Conservation (phyloP, 2,329 filamentous ascomycete genomes). For the Venturia aucupariae region DNA sequence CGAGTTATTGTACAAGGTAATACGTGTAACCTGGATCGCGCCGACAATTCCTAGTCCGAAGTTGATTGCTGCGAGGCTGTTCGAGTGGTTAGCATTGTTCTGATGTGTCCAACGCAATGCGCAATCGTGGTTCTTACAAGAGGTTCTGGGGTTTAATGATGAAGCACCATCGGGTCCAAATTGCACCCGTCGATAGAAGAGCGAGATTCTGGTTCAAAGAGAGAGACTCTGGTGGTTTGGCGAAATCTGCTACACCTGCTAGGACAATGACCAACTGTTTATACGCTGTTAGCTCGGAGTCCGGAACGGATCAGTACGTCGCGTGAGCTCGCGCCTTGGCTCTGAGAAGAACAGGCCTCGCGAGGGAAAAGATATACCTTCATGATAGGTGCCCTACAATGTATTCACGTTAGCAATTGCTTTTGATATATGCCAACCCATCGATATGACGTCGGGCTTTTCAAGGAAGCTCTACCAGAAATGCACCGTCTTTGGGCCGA, state of each 20-base stretch:
- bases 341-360: background rate
- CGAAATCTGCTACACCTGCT: constrained; percentile 84
- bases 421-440: background rate
- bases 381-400: constrained; percentile 79
- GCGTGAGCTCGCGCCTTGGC: background rate
- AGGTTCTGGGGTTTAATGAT: constrained; percentile 92
- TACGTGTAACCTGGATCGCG: constrained; percentile 70
- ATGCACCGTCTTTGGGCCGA: constrained; percentile 70
- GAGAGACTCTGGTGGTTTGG: constrained; percentile 83
- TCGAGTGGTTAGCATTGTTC: constrained; percentile 11
- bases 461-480: constrained; percentile 64
- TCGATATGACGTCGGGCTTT: background rate
- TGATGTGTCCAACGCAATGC: background rate
- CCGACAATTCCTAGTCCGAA: constrained; percentile 93
- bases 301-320: background rate
- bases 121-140: constrained; percentile 49
- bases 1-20: constrained; percentile 55
- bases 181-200: constrained; percentile 80
- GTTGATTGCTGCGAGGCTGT: constrained; percentile 84
- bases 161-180: constrained; percentile 99
- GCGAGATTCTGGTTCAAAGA: constrained; percentile 88
- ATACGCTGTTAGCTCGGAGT: constrained; percentile 11
- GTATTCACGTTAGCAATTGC: constrained; percentile 13
- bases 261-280: constrained; percentile 80
- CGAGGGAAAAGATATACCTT: constrained; percentile 44